Evolutionary conservation across 2,329 filamentous ascomycete genomes (phyloP).

Genomic region (Immersiporthe knoxdaviesiana): DNA sequence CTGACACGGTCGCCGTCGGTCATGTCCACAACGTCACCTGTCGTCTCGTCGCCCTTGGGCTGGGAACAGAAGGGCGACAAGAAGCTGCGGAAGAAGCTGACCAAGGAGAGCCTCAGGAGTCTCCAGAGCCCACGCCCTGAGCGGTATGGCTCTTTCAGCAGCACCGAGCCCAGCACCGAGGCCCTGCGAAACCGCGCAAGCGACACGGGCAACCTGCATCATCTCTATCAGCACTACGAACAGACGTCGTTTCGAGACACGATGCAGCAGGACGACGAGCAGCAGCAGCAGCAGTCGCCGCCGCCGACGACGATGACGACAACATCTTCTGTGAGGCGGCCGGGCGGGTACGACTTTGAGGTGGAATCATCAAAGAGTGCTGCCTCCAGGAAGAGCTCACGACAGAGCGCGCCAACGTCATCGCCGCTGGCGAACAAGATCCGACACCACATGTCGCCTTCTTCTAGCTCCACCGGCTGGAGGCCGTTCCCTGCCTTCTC

Average conservation of each 20-base stretch:
- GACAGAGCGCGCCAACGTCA: constrained; percentile 17
- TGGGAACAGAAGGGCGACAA: constrained; percentile 36
- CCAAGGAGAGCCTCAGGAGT: constrained; percentile 41
- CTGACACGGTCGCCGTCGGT: constrained; percentile 48
- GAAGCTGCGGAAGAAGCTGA: constrained; percentile 41
- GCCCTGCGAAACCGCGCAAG: constrained; percentile 25
- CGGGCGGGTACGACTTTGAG: constrained; percentile 7
- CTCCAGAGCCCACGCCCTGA: constrained; percentile 10
- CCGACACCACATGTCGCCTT: constrained; percentile 26
- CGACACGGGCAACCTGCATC: constrained; percentile 48
- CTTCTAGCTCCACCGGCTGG: constrained; percentile 19
- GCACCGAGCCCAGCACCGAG: constrained; percentile 14
- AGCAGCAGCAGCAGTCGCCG: not conserved
- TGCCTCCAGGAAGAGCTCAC: constrained; percentile 9
- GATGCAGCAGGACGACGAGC: constrained; percentile 35
- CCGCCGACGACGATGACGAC: too few relatives aligned
- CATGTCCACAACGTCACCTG: constrained; percentile 44
- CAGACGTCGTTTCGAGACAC: constrained; percentile 55
- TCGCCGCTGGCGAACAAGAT: constrained; percentile 9
- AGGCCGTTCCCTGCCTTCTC: constrained; percentile 17
- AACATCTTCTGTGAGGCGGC: constrained; percentile 4
- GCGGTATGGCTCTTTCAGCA: constrained; percentile 8
- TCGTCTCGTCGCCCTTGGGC: constrained; percentile 34
- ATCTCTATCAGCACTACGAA: constrained; percentile 62
- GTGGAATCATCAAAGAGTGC: not conserved